A percentile compares a stretch with the other conserved stretches of the same genome.
phyloP scores from a whole-genome alignment of 768 basidiomycete genomes.

The Naganishia friedmannii region DNA sequence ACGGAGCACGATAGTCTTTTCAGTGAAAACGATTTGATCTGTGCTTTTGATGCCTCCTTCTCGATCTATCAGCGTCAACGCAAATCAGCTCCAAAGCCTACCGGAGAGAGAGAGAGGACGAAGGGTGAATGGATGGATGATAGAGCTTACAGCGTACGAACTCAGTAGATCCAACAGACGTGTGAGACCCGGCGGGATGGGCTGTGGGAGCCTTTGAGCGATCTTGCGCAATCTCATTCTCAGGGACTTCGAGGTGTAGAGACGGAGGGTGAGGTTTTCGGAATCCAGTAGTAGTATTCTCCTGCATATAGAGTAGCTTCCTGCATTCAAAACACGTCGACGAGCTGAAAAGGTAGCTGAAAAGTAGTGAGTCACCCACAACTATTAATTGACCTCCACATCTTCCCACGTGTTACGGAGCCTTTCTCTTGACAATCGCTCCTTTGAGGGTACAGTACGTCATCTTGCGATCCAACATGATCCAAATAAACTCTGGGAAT shows the following conservation, averaged over 20 bases:
- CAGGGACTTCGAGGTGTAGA: neutral
- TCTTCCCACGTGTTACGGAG: neutral
- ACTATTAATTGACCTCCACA: slow-evolving; percentile 1
- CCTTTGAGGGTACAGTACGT: neutral
- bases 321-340: too few relatives aligned
- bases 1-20: neutral
- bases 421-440: neutral
- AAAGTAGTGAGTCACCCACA: too few relatives aligned
- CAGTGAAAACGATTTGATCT: slow-evolving; percentile 6
- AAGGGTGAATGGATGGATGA: neutral
- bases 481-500: neutral
- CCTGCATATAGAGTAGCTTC: too few relatives aligned
- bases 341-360: too few relatives aligned
- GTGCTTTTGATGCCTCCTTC: slow-evolving; percentile 4
- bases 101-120: neutral
- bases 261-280: too few relatives aligned
- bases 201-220: neutral
- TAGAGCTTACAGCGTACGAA: slow-evolving; percentile 12
- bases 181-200: neutral
- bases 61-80: too few relatives aligned
- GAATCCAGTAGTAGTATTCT: too few relatives aligned
- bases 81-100: neutral
- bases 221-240: slow-evolving; percentile 6
- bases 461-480: neutral
- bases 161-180: neutral